Evolutionary conservation across 768 basidiomycete genomes (phyloP), one percentile per base, ranked within the genome.

Genomic region (Leccinellum rugosiceps): DNA sequence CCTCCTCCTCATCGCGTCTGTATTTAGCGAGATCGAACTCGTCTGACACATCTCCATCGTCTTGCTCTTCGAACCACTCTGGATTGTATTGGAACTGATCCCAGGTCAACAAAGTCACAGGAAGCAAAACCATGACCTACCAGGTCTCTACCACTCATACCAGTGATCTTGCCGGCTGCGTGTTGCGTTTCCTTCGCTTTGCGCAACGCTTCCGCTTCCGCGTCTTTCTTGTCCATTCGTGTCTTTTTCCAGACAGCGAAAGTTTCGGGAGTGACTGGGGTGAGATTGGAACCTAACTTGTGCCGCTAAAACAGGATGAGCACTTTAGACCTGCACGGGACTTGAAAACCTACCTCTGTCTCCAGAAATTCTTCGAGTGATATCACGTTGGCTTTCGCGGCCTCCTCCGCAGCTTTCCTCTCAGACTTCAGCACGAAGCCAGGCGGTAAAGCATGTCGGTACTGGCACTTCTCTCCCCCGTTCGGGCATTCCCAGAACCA

Each of bases 401-500:
- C 93, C 14, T 95, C 95, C 53, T 94, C 94, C 38, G 84, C 77
- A 4, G 92, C 92, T 74, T 98, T 98, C 76, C 80, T 87, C 74
- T 98, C 93, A 3, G 92, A 92, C 72, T 90, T 97, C 64, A 98
- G 84, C 23, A 97, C 88, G 72, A 97, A 98, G 4, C 96, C 96
- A 32, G 96, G 92, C 9, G 96, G 96, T 13, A 98, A 79, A 0
- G 96, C 96, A 69, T 98, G 96, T 56, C 93, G 83, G 75, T 97
- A 97, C 74, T 92, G 90, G 77, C 95, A 98, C 49, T 79, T 80
- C 28, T 92, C 87, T 58, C 92, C 90, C 61, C 89, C 68, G 28
- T 70, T 92, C 8, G 92, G 92, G 74, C 92, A 92, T 72, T 91
- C 88, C 93, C 93, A 96, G 79, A 96, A 96, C 94, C 94, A 95